Conservation (phyloP, 352 stramenopile species). For the Thalassiosira mediterranea region DNA sequence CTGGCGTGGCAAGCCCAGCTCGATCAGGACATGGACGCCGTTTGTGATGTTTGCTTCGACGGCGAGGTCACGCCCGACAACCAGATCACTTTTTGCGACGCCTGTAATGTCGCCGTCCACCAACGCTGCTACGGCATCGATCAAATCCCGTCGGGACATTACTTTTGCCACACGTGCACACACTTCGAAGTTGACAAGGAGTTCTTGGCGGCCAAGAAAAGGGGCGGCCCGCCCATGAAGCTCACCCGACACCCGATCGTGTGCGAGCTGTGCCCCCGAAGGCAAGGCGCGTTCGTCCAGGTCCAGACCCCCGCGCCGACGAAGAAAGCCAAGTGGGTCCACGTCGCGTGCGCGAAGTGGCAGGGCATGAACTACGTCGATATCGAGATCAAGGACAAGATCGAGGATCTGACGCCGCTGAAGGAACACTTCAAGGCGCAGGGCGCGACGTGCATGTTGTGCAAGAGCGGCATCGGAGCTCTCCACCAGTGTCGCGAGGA, state of each 20-base stretch:
- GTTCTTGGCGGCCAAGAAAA: constrained; percentile 52
- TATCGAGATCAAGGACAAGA: constrained; percentile 44
- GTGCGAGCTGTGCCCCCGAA: constrained; percentile 80
- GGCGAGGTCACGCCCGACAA: constrained; percentile 83
- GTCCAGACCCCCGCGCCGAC: constrained; percentile 38
- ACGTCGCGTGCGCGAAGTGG: constrained; percentile 84
- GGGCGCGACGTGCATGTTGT: constrained; percentile 65
- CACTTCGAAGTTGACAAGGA: constrained; percentile 66
- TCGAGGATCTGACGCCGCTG: constrained; percentile 75
- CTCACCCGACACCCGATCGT: constrained; percentile 53
- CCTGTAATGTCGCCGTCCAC: constrained; percentile 83
- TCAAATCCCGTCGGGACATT: constrained; percentile 80
- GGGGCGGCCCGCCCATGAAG: constrained; percentile 42
- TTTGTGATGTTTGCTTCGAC: constrained; percentile 83
- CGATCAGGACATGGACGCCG: constrained; percentile 83
- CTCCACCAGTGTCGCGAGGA: constrained; percentile 67
- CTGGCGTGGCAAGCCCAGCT: constrained; percentile 63
- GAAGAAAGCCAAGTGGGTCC: constrained; percentile 71
- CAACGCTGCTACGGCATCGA: constrained; percentile 84
- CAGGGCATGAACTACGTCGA: constrained; percentile 77
- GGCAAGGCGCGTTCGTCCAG: constrained; percentile 76
- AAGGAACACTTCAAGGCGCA: constrained; percentile 63
- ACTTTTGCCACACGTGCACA: constrained; percentile 80
- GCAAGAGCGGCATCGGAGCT: constrained; percentile 67
- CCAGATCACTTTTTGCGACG: constrained; percentile 85